Evolutionary conservation across 1,284 basidiomycete species (phyloP), one percentile per base, ranked within the genome.

Genomic region (Trametes polyzona): DNA sequence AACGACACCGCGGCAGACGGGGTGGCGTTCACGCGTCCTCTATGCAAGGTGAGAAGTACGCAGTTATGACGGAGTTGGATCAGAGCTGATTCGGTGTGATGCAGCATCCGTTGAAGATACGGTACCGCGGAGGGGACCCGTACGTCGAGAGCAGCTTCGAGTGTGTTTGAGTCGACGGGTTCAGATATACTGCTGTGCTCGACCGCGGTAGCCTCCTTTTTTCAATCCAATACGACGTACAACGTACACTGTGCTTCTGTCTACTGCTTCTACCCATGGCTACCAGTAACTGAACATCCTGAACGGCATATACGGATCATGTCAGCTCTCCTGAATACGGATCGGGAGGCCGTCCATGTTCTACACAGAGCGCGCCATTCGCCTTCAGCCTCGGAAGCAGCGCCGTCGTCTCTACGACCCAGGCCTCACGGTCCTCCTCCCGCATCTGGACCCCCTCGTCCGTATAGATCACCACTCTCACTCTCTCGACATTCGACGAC

Each of bases 31-130:
- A 58, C 52, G 2, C 56, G 66, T 7, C 62, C 61, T 17, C 33
- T 67, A 7, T 67, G 65, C 57, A 62, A 63, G 55, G 65, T 67
- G 19, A 14, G n/a, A 8, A 12, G 7, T 3, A 17, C 4, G 6
- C 16, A 4, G 32, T 1, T 17, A 9, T 9, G 6, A 21, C 17
- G 21, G 3, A 7, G 12, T 5, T 2, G 14, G 23, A 14, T 11
- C n/a, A 16, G n/a, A 7, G 12, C 32, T 47, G 35, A 42, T 4
- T 5, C 37, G 35, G 1, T 11, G 41, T 32, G 11, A 27, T 9
- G 33, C 41, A 62, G 61, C 59, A 57, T 27, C 61, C 57, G 33
- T 32, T 24, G 33, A 57, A 32, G 23, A 36, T 59, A 14, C 50
- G 48, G 3, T 62, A 48, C 44, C 53, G 33, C 4, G 61, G 61